Base-by-base conservation (phyloP, 352 stramenopile genomes). In the Phytophthora fragariae region DNA sequence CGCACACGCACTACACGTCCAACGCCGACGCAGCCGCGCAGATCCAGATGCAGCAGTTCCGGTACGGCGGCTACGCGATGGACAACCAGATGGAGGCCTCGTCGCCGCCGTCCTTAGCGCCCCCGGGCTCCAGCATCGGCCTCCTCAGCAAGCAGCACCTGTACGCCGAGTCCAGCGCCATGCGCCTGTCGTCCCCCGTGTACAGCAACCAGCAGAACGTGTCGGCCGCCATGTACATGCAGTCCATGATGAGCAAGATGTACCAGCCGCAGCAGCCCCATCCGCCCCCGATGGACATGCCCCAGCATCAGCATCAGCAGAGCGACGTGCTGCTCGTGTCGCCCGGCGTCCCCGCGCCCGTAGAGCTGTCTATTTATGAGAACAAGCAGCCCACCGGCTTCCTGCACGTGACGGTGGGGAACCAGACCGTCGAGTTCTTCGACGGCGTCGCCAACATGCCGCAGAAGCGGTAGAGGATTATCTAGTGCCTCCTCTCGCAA, bases 321-420 rank as follows among this genome's bases (percentile, higher is more conserved):
- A 58, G 70, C 9, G 88, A 94, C 17, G 65, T 90, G 73, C 77
- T 93, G 57, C 70, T 84, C 17, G 88, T 94, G 31, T 90, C 85
- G 10, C 88, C 88, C 1, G 88, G 88, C 19, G 57, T 93, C 53
- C 88, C 88, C 39, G 93, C 88, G 47, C 88, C 88, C 6, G 71
- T 92, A 58, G 85, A 94, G 68, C 68, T 94, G 57, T 94, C 88
- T 71, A 92, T 93, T 81, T 94, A 94, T 82, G 88, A 94, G 70
- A 84, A 84, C 74, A 94, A 94, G 73, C 88, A 94, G 64, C 88
- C 88, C 5, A 94, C 88, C 15, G 88, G 88, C 46, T 89, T 92
- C 60, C 79, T 94, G 27, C 88, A 94, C 72, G 88, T 94, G 68
- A 94, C 88, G 2, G 73, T 82, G 33, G 88, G 88, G 57, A 94